phyloP scores from a whole-genome alignment of 805 yeast species.

The Pichia californica region DNA sequence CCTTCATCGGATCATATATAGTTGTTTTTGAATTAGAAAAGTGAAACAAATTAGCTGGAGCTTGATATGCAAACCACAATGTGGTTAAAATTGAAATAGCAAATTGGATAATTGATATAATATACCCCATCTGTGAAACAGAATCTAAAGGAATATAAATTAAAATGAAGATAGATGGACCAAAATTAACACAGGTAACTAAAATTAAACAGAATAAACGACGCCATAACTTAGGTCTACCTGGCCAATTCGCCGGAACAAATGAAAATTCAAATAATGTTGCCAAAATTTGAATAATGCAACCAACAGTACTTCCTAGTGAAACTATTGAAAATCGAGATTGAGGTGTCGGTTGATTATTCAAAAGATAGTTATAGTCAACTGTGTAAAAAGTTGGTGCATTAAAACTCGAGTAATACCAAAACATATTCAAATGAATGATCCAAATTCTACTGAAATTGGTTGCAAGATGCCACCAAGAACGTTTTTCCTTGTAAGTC shows the following conservation, averaged over 20 bases:
- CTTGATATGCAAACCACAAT: constrained; percentile 37
- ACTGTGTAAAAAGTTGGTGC: constrained; percentile 44
- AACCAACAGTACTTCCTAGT: constrained; percentile 41
- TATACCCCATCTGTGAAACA: constrained; percentile 31
- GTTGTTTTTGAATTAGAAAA: constrained; percentile 18
- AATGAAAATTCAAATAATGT: constrained; percentile 37
- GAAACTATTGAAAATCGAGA: constrained; percentile 38
- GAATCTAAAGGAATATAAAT: constrained; percentile 32
- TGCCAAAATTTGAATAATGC: constrained; percentile 35
- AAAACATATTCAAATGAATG: constrained; percentile 42
- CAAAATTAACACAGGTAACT: constrained; percentile 30
- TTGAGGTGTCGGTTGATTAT: constrained; percentile 41
- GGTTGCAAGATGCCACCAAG: constrained; percentile 44
- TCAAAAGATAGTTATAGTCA: constrained; percentile 33
- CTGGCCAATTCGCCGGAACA: constrained; percentile 44
- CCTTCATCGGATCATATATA: constrained; percentile 31
- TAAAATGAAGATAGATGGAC: constrained; percentile 38
- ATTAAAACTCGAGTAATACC: constrained; percentile 47
- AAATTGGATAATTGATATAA: constrained; percentile 37
- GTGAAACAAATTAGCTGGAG: constrained; percentile 28
- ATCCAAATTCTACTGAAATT: constrained; percentile 50
- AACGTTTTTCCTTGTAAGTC: constrained; percentile 41
- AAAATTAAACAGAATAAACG: constrained; percentile 31
- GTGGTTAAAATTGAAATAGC: constrained; percentile 36
- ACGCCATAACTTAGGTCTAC: constrained; percentile 33